Evolutionary conservation across 352 stramenopile species (phyloP), one percentile per base, ranked within the genome.

Genomic region (Globisporangium nagaii): DNA sequence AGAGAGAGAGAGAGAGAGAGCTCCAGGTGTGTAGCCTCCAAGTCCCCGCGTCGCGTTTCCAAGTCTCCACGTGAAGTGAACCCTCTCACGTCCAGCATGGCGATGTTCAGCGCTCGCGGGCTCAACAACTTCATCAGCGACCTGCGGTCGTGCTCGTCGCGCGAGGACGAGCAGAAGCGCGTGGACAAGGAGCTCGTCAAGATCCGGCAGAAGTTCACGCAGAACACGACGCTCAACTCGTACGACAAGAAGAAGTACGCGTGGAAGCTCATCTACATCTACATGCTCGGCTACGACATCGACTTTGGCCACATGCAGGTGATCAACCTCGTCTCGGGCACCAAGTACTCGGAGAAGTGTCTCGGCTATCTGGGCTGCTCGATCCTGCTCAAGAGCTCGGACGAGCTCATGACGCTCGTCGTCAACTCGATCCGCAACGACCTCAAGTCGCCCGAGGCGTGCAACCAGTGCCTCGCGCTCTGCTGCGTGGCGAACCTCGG

Each of bases 251-350:
- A 99, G 68, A 99, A 99, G 73, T 99, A 99, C 73, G 94, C 98
- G 45, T 99, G 96, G 96, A 99, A 99, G 79, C 76, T 99, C 55
- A 97, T 99, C 25, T 99, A 99, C 76, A 99, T 99, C 71, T 98
- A 97, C 73, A 98, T 99, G 75, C 72, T 99, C 44, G 97, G 97
- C 54, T 99, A 99, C 71, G 96, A 99, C 72, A 96, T 99, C 50
- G 95, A 99, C 70, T 99, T 99, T 84, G 96, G 96, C 30, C 95
- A 99, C 68, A 94, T 98, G 69, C 95, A 99, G 77, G 78, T 98
- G 31, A 92, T 99, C 57, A 96, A 93, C 32, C 75, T 99, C 42
- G 93, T 99, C 20, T 86, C 82, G 15, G 96, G 89, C 20, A 71
- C 82, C 30, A 98, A 98, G 66, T 97, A 97, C 68, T 92, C 82